Conservation (phyloP, 352 stramenopile genomes). For the Bremia lactucae region DNA sequence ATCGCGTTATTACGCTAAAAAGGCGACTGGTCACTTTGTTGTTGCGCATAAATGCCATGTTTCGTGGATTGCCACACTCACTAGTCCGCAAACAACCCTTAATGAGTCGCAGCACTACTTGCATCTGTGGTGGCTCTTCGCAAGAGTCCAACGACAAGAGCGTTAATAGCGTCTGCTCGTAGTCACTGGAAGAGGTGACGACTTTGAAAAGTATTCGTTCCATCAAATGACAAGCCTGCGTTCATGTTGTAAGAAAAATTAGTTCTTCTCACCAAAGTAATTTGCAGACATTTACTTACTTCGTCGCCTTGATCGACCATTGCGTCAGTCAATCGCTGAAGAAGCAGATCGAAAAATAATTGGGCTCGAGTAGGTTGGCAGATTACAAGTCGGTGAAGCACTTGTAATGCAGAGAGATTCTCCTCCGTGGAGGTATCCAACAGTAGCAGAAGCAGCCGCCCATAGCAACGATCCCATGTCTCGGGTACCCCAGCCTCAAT, state of each 20-base stretch:
- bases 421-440: constrained; percentile 36
- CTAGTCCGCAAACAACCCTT: constrained; percentile 31
- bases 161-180: constrained; percentile 27
- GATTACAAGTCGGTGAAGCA: constrained; percentile 37
- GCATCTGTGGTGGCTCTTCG: constrained; percentile 30
- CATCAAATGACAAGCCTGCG: constrained; percentile 38
- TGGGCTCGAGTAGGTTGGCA: constrained; percentile 29
- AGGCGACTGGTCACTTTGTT: constrained; percentile 23
- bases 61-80: constrained; percentile 8
- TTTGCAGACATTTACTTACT: constrained; percentile 13
- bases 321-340: constrained; percentile 41
- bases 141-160: constrained; percentile 29
- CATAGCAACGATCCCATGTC: constrained; percentile 35
- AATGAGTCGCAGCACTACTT: constrained; percentile 41
- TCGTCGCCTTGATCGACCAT: constrained; percentile 31
- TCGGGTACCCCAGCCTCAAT: constrained; percentile 16
- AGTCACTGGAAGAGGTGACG: constrained; percentile 20
- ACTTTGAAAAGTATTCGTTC: constrained; percentile 36
- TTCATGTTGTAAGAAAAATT: background rate
- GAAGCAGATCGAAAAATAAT: constrained; percentile 47
- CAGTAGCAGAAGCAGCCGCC: constrained; percentile 30
- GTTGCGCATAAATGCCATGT: constrained; percentile 22
- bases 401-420: constrained; percentile 39
- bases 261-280: background rate
- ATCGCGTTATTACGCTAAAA: constrained; percentile 22